Evolutionary conservation across 2,329 filamentous ascomycete genomes (phyloP).

Genomic region (Acrocalymma vagum): DNA sequence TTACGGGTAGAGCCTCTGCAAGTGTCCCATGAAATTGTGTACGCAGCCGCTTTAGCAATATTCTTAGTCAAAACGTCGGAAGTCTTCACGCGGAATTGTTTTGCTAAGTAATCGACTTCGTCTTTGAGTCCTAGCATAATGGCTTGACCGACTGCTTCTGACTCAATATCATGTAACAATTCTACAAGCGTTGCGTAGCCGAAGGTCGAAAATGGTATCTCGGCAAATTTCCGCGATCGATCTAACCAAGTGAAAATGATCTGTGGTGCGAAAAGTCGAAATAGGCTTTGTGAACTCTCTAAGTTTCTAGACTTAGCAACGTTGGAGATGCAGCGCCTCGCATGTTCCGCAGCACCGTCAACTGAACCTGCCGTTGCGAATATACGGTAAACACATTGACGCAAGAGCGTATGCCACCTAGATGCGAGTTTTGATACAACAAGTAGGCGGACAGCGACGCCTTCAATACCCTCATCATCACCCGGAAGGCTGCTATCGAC

Average conservation of each 20-base stretch:
- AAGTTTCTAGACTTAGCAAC: conserved; percentile 74
- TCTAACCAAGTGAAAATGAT: conserved; percentile 91
- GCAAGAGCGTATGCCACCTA: conserved; percentile 83
- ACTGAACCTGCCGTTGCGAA: conserved; percentile 88
- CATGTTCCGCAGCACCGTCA: conserved; percentile 70
- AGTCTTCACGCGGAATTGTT: conserved; percentile 39
- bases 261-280: conserved; percentile 85
- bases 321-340: conserved; percentile 72
- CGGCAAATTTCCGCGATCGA: conserved; percentile 58
- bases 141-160: conserved; percentile 81
- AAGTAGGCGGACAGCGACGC: conserved; percentile 83
- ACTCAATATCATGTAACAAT: conserved; percentile 74
- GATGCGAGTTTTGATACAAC: conserved; percentile 81
- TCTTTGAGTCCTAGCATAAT: conserved; percentile 80
- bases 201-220: conserved; percentile 87
- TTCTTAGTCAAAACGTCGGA: conserved; percentile 61
- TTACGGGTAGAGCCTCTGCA: conserved; percentile 47
- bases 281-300: conserved; percentile 73
- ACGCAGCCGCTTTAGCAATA: conserved; percentile 83
- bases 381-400: conserved; percentile 89
- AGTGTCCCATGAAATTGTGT: conserved; percentile 82
- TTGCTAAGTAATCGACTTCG: conserved; percentile 68
- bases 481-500: conserved; percentile 81
- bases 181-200: conserved; percentile 74
- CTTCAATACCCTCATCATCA: conserved; percentile 76